Evolutionary conservation across 768 basidiomycete species (phyloP).

Genomic region (Boletus eberwhitei): DNA sequence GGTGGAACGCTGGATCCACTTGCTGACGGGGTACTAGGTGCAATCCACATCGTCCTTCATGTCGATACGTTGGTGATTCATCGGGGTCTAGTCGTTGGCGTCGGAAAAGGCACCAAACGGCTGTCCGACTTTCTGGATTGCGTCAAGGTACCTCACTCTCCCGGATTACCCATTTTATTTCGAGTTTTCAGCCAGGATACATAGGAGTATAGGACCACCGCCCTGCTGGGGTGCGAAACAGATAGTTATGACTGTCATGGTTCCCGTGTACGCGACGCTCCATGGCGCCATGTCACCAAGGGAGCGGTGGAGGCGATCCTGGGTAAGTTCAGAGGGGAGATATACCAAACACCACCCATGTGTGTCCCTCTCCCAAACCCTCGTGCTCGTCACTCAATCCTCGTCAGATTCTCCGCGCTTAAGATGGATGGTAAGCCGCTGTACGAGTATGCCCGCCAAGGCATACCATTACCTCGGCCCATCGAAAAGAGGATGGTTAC

Average conservation of each 20-base stretch:
- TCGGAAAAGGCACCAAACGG: slow-evolving; percentile 88
- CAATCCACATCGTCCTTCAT: slow-evolving; percentile 15
- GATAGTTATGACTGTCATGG: slow-evolving; percentile 95
- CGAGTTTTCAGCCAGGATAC: slow-evolving; percentile 15
- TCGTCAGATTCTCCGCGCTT: slow-evolving; percentile 85
- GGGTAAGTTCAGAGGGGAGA: slow-evolving; percentile 77
- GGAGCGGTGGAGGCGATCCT: slow-evolving; percentile 70
- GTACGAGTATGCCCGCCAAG: slow-evolving; percentile 92
- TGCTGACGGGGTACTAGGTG: slow-evolving; percentile 92
- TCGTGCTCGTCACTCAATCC: slow-evolving; percentile 4
- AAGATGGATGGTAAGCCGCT: slow-evolving; percentile 98
- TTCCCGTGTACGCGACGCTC: slow-evolving; percentile 67
- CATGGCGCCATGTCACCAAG: slow-evolving; percentile 81
- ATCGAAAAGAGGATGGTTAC: slow-evolving; percentile 84
- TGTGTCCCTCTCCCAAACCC: slow-evolving; percentile 32
- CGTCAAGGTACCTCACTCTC: slow-evolving; percentile 59
- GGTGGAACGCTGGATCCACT: slow-evolving; percentile 96
- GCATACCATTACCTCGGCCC: slow-evolving; percentile 89
- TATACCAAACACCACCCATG: slow-evolving; percentile 92
- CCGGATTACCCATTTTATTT: neutral
- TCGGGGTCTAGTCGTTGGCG: slow-evolving; percentile 66
- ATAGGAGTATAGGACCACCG: slow-evolving; percentile 90
- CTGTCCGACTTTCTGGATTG: slow-evolving; percentile 81
- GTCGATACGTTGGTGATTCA: slow-evolving; percentile 4
- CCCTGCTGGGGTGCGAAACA: slow-evolving; percentile 90